Evolutionary conservation across 2,329 filamentous ascomycete genomes (phyloP), one percentile per base, ranked within the genome.

Genomic region (Aspergillus chevalieri): DNA sequence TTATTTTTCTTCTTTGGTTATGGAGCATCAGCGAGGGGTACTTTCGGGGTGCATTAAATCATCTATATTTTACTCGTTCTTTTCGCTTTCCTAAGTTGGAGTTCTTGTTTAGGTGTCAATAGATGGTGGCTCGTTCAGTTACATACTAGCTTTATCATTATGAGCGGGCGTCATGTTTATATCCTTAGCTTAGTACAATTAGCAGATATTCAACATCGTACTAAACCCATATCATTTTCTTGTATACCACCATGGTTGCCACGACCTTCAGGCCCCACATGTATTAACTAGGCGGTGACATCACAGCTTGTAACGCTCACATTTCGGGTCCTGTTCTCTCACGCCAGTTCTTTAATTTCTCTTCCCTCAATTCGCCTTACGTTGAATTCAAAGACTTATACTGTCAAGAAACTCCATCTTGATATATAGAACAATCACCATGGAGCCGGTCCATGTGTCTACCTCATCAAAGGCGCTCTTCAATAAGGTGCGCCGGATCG

Each of bases 401-500:
- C 17, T 24, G 19, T n/a, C 14, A 7, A 15, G 7, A 3, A 24
- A 12, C 3, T 19, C 15, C 10, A n/a, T 12, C 33, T 12, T 17
- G 24, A 34, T 19, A 12, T 19, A 6, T 34, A 46, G 9, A 10
- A 50, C 8, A 12, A 43, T n/a, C 44, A 57, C 7, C 28, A 68
- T 69, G 60, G 66, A 68, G 43, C 56, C 64, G 6, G 57, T 60
- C 43, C 65, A 70, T 56, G 56, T 89, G 79, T 84, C 86, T 53
- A 72, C 80, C 55, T 74, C 83, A 22, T 89, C 90, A 19, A 87
- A 83, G 70, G 83, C 87, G 59, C 75, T 95, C 47, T 76, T 98
- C 50, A 73, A 77, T 58, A 92, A 88, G 71, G 89, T 91, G 64
- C 87, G 86, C 78, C 89, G 86, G 67, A 86, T 98, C 76, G 82